Evolutionary conservation across 306 rosid species (phyloP).

Genomic region (Mimosa pudica): DNA sequence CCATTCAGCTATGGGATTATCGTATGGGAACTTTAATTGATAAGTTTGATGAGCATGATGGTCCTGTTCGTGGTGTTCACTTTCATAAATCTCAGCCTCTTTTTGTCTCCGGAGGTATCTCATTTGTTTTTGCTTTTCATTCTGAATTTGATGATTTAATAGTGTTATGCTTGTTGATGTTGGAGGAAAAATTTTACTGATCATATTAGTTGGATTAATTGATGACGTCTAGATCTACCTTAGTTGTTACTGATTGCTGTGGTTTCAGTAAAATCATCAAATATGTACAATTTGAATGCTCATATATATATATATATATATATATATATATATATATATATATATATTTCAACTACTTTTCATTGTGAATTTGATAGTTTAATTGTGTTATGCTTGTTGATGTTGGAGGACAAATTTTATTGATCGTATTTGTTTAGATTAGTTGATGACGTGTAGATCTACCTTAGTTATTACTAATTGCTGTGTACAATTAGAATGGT

Average conservation of each 20-base stretch:
- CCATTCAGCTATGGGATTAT: constrained; percentile 98
- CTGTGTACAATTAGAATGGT: background rate
- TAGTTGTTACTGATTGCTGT: background rate
- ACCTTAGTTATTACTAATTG: background rate
- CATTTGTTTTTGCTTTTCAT: background rate
- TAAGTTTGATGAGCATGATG: constrained; percentile 93
- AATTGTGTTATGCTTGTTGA: background rate
- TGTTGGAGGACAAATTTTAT: background rate
- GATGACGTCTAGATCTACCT: background rate
- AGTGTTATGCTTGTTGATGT: background rate
- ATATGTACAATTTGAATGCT: background rate
- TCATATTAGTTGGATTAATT: background rate
- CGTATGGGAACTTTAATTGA: constrained; percentile 98
- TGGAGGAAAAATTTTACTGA: background rate
- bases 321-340: no score
- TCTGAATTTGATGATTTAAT: background rate
- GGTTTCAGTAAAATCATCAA: background rate
- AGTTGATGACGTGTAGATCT: background rate
- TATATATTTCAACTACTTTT: background rate
- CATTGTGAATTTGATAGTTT: background rate
- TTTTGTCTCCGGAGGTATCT: constrained; percentile 90
- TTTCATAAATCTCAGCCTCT: constrained; percentile 96
- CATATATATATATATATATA: background rate
- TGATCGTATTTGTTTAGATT: background rate
- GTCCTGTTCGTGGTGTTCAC: constrained; percentile 96